A percentile compares a stretch with the other conserved stretches of the same genome.
These are phyloP conservation scores for Imleria badia DNA, from an alignment of 768 basidiomycete genomes.

Conservation along the genomic window DNA sequence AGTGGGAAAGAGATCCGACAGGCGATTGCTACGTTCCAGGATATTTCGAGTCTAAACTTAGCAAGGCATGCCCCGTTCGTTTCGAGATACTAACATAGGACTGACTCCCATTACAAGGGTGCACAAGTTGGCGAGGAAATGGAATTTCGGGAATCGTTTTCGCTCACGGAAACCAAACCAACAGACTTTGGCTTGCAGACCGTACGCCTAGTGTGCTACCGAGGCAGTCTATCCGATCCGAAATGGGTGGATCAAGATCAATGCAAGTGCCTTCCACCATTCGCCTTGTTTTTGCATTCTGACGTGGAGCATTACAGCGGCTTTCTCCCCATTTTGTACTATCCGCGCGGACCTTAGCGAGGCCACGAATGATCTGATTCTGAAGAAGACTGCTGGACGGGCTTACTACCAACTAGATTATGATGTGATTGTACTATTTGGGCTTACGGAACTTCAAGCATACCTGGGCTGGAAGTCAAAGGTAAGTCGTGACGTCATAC, in stretches of 20 bases:
- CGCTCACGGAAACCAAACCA: background rate
- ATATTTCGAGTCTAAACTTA: slow-evolving; percentile 12
- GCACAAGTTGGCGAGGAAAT: background rate
- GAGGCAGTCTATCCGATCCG: slow-evolving; percentile 6
- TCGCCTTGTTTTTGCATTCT: background rate
- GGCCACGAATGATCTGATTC: background rate
- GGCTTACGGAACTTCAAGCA: slow-evolving; percentile 9
- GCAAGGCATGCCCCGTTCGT: background rate
- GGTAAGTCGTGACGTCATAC: background rate
- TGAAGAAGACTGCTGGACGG: background rate
- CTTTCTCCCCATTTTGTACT: slow-evolving; percentile 4
- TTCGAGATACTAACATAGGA: background rate
- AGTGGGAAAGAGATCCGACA: slow-evolving; percentile 9
- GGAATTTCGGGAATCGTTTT: slow-evolving; percentile 12
- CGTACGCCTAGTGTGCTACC: slow-evolving; percentile 8
- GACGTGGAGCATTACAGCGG: background rate
- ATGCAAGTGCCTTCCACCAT: background rate
- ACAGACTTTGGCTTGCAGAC: slow-evolving; percentile 2
- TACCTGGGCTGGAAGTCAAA: slow-evolving; percentile 6
- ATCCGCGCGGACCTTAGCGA: background rate
- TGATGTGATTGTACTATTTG: slow-evolving; percentile 12
- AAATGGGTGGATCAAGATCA: slow-evolving; percentile 16
- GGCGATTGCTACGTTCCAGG: slow-evolving; percentile 11
- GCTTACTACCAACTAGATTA: slow-evolving; percentile 14
- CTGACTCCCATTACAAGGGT: background rate